These are phyloP conservation scores for Skeletonema grethae DNA, from an alignment of 108 stramenopile species.

Conservation along the genomic window DNA sequence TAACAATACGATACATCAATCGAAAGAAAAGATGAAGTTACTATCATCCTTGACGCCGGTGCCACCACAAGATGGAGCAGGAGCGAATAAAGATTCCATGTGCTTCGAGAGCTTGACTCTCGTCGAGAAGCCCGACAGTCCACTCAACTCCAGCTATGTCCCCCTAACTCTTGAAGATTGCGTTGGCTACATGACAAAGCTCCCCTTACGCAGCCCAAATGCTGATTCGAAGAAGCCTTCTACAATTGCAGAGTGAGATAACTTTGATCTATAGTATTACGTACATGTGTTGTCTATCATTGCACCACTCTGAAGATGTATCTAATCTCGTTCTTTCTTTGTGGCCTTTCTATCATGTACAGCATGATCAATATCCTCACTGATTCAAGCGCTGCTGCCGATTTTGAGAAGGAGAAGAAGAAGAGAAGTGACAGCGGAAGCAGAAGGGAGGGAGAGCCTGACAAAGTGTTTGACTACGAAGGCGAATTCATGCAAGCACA, in stretches of 20 bases:
- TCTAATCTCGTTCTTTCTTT: background rate
- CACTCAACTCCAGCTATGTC: constrained; percentile 9
- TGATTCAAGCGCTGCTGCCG: background rate
- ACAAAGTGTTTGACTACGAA: constrained; percentile 8
- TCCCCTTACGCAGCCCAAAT: constrained; percentile 26
- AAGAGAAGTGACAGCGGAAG: background rate
- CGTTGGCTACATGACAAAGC: constrained; percentile 22
- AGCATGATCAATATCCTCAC: constrained; percentile 30
- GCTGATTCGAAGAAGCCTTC: constrained; percentile 23
- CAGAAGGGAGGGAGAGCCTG: background rate
- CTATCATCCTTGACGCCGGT: background rate
- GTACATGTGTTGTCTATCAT: background rate
- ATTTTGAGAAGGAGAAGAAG: background rate
- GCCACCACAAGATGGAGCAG: background rate
- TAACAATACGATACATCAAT: too few relatives aligned
- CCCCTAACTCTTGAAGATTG: constrained; percentile 39
- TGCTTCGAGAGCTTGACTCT: constrained; percentile 1
- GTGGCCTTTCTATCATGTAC: background rate
- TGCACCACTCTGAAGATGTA: background rate
- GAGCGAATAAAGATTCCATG: background rate
- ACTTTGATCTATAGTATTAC: background rate
- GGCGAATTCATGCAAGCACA: constrained; percentile 8
- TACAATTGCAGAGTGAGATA: constrained; percentile 24
- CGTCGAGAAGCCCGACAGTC: constrained; percentile 14
- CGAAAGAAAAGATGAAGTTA: background rate